These are phyloP conservation scores for Aureobasidium uvarum DNA, from an alignment of 2,329 filamentous ascomycete genomes.

Conservation along the genomic window DNA sequence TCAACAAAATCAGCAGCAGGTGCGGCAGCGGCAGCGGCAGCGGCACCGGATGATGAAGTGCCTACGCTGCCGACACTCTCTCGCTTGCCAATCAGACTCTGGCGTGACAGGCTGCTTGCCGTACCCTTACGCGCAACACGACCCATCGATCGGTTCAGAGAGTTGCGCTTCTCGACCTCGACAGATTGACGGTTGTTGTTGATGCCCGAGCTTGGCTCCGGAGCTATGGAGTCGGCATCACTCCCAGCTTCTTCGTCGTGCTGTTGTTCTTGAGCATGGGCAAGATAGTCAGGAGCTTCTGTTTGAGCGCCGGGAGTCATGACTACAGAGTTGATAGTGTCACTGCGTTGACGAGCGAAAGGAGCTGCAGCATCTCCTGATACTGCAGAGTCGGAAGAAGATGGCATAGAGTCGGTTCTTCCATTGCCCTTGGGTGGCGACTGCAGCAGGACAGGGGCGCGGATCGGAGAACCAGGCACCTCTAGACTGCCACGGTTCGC, in stretches of 20 bases:
- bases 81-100: constrained; percentile 37
- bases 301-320: constrained; percentile 28
- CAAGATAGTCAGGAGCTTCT: constrained; percentile 31
- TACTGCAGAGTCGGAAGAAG: constrained; percentile 1
- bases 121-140: constrained; percentile 46
- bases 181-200: constrained; percentile 31
- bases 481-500: constrained; percentile 67
- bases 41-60: constrained; percentile 37
- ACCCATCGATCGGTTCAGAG: constrained; percentile 53
- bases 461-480: constrained; percentile 61
- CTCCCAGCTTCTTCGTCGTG: constrained; percentile 27
- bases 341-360: constrained; percentile 29
- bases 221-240: constrained; percentile 21
- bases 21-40: constrained; percentile 30
- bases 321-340: constrained; percentile 27
- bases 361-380: constrained; percentile 35
- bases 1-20: constrained; percentile 34
- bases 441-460: constrained; percentile 23
- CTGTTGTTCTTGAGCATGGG: constrained; percentile 30
- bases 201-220: constrained; percentile 14
- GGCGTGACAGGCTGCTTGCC: constrained; percentile 42
- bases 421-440: constrained; percentile 19
- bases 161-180: constrained; percentile 62
- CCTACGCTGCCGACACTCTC: constrained; percentile 44
- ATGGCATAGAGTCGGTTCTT: constrained; percentile 15